Evolutionary conservation across 164 flowering plant species (phyloP).

Genomic region (Berberis vulgaris): DNA sequence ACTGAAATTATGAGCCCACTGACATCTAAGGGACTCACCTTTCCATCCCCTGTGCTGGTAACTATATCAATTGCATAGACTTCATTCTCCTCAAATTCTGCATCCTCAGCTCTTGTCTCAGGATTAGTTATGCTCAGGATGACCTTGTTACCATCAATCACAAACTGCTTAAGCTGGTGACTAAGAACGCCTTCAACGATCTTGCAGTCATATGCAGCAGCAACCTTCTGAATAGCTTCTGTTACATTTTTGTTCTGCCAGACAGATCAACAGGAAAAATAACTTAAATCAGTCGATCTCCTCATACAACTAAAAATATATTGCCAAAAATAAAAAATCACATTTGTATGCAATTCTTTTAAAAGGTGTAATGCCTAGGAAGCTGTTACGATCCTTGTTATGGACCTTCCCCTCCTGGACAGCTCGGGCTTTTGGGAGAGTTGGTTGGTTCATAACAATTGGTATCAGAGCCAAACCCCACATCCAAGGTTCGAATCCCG

Average conservation of each 20-base stretch:
- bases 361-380: no score
- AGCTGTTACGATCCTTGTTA: no score
- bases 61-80: conserved; percentile 95
- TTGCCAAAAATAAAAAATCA: neutral
- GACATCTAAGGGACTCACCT: conserved; percentile 32
- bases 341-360: no score
- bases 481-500: no score
- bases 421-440: no score
- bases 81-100: conserved; percentile 94
- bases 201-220: conserved; percentile 89
- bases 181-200: conserved; percentile 89
- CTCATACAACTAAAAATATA: conserved; percentile 19
- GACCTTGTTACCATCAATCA: conserved; percentile 85
- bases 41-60: conserved; percentile 92
- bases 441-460: no score
- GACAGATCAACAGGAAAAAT: neutral
- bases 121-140: conserved; percentile 65
- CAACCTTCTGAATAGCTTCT: conserved; percentile 94
- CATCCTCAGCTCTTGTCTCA: conserved; percentile 87
- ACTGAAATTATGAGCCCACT: neutral
- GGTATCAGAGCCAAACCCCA: no score
- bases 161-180: conserved; percentile 84
- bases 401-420: no score
- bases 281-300: conserved; percentile 7
- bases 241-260: conserved; percentile 89